Evolutionary conservation across 2,329 filamentous ascomycete genomes (phyloP).

Genomic region (Cadophora sp.): DNA sequence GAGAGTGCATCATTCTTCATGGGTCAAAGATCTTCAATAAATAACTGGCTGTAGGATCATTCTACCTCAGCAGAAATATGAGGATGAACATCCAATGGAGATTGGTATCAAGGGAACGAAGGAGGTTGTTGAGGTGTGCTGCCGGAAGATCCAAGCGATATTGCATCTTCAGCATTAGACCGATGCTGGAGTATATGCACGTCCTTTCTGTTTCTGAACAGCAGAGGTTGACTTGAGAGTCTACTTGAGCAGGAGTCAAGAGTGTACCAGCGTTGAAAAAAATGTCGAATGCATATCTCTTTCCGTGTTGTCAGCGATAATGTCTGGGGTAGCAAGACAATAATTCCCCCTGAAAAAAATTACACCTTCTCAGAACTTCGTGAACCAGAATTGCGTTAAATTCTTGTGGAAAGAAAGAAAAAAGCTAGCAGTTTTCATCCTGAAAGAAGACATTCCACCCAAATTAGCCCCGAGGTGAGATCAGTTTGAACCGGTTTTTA

Average conservation of each 20-base stretch:
- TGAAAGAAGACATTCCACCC: no score
- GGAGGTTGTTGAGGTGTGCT: background rate
- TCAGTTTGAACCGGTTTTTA: no score
- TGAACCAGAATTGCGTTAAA: no score
- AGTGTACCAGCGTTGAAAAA: no score
- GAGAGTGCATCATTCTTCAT: background rate
- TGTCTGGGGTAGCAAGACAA: no score
- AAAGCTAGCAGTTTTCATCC: no score
- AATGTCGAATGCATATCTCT: no score
- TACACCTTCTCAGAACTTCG: no score
- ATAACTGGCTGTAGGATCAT: background rate
- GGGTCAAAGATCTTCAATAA: background rate
- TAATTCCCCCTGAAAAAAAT: no score
- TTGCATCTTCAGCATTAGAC: background rate
- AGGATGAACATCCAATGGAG: background rate
- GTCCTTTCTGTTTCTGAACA: background rate
- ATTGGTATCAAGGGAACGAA: background rate
- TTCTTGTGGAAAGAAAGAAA: no score
- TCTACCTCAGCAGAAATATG: background rate
- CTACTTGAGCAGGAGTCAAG: background rate
- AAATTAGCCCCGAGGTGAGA: no score
- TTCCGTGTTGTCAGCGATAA: no score
- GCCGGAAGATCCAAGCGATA: background rate
- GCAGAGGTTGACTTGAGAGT: background rate
- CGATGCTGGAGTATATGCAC: background rate